Percentiles rank a stretch among this genome's conserved stretches.
phyloP scores from a whole-genome alignment of 1,284 basidiomycete species.

The Ceratorhiza oryzae-sativae region DNA sequence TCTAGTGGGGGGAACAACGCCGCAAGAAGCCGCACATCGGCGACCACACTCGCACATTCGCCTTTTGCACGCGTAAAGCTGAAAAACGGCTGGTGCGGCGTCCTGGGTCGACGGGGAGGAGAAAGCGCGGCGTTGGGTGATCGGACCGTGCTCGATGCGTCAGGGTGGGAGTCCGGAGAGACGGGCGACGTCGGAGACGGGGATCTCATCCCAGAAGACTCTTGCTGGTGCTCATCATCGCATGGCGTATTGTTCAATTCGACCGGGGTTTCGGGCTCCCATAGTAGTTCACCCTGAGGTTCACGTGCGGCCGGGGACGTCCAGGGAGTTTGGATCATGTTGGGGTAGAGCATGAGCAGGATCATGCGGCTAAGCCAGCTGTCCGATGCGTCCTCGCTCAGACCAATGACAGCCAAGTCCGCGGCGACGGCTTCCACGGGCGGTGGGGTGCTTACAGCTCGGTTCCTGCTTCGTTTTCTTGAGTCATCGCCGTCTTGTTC shows the following conservation, averaged over 20 bases:
- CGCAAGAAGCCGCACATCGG: constrained; percentile 66
- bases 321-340: constrained; percentile 59
- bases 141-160: constrained; percentile 9
- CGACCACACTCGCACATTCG: constrained; percentile 65
- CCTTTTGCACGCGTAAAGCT: constrained; percentile 78
- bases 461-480: constrained; percentile 19
- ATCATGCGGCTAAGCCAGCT: constrained; percentile 75
- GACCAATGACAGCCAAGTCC: constrained; percentile 52
- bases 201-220: not conserved
- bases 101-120: constrained; percentile 8
- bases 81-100: constrained; percentile 61
- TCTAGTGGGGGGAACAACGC: constrained; percentile 69
- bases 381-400: constrained; percentile 66
- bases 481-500: constrained; percentile 31
- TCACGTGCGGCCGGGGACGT: constrained; percentile 16
- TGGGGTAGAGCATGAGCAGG: constrained; percentile 75
- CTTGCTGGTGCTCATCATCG: constrained; percentile 1
- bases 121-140: not conserved
- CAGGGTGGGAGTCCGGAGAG: constrained; percentile 9
- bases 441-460: constrained; percentile 41
- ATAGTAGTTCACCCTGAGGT: constrained; percentile 3
- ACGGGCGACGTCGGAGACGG: constrained; percentile 10
- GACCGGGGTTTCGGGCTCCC: constrained; percentile 29
- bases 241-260: constrained; percentile 26
- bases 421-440: constrained; percentile 43